These are phyloP conservation scores for Schizosaccharomyces japonicus DNA, from an alignment of 805 yeast genomes.

Conservation along the genomic window DNA sequence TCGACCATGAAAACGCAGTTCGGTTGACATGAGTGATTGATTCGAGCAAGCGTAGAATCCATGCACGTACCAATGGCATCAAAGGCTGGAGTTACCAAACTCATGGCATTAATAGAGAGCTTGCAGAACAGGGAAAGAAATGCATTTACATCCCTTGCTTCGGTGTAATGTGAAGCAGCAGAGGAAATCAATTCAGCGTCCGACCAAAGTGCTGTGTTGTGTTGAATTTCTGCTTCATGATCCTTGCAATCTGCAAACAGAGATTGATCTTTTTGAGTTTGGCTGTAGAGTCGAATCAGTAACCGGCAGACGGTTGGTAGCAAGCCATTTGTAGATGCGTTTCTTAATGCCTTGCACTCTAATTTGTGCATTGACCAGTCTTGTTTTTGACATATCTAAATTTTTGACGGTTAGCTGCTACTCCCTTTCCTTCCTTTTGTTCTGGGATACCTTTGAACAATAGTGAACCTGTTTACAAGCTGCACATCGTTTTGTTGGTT, in stretches of 20 bases:
- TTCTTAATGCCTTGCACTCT: background rate
- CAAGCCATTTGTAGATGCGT: background rate
- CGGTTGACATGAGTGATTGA: background rate
- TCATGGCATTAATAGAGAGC: background rate
- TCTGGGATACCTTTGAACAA: background rate
- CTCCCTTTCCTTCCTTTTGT: background rate
- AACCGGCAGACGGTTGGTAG: background rate
- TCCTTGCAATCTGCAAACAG: background rate
- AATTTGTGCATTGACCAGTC: constrained; percentile 1
- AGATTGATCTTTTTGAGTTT: background rate
- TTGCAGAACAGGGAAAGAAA: background rate
- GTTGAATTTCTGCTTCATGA: background rate
- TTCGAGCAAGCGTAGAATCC: background rate
- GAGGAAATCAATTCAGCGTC: constrained; percentile 2
- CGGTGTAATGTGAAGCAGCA: background rate
- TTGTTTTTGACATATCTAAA: background rate
- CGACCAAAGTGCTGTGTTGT: background rate
- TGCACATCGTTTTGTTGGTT: background rate
- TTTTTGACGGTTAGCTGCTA: background rate
- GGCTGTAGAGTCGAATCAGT: background rate
- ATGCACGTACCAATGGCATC: background rate
- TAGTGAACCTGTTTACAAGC: background rate
- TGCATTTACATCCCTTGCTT: background rate
- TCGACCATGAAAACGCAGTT: background rate
- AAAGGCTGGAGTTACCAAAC: background rate